Evolutionary conservation across 2,329 filamentous ascomycete species (phyloP).

Genomic region (Talaromyces sp.): DNA sequence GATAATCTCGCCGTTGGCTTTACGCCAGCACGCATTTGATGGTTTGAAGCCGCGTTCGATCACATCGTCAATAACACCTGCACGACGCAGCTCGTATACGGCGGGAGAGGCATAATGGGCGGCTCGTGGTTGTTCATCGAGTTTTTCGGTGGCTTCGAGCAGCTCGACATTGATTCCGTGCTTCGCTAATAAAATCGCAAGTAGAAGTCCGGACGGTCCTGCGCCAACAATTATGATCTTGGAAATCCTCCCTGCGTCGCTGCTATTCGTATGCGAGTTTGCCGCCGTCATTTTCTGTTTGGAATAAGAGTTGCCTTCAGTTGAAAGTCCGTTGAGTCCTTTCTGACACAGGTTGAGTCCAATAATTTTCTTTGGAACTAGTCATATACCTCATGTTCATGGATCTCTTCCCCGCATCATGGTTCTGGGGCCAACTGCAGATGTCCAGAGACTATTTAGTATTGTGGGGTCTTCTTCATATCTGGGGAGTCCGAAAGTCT

Average conservation of each 20-base stretch:
- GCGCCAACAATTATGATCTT: constrained; percentile 30
- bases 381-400: neutral
- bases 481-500: neutral
- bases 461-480: neutral
- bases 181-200: constrained; percentile 32
- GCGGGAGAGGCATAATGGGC: constrained; percentile 61
- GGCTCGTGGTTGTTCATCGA: constrained; percentile 61
- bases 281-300: neutral
- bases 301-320: neutral
- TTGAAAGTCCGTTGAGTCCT: too few relatives aligned
- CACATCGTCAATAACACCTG: constrained; percentile 57
- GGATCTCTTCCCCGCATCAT: neutral
- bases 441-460: neutral
- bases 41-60: constrained; percentile 43
- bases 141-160: constrained; percentile 53
- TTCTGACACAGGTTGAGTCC: neutral
- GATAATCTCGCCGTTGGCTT: constrained; percentile 37
- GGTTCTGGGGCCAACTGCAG: neutral
- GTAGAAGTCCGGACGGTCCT: constrained; percentile 32
- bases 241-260: neutral
- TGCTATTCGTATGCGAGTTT: neutral
- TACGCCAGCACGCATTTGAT: constrained; percentile 45
- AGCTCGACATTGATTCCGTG: constrained; percentile 32
- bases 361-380: neutral
- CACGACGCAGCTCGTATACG: constrained; percentile 57